These are phyloP conservation scores for Tolypocladium tropicale DNA, from an alignment of 2,329 filamentous ascomycete genomes.

Conservation along the genomic window DNA sequence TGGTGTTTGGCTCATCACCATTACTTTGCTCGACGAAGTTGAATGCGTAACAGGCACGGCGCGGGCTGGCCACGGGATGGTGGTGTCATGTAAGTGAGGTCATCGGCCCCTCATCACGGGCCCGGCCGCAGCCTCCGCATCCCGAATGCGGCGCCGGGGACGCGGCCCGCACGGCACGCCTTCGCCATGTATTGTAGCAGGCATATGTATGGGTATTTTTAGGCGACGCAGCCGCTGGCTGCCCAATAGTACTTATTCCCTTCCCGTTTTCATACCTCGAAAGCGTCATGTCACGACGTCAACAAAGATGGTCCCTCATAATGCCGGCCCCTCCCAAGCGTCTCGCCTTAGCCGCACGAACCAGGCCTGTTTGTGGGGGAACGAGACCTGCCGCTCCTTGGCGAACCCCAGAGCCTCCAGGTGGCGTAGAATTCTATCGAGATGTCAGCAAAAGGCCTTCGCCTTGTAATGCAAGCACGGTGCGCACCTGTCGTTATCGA, in stretches of 20 bases:
- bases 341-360: slow-evolving; percentile 73
- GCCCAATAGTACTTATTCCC: neutral
- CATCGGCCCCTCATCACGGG: too few relatives aligned
- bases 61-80: too few relatives aligned
- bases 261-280: neutral
- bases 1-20: too few relatives aligned
- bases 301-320: slow-evolving; percentile 23
- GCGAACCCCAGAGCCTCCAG: slow-evolving; percentile 68
- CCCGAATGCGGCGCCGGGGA: too few relatives aligned
- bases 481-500: slow-evolving; percentile 75
- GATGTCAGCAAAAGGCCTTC: neutral
- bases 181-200: too few relatives aligned
- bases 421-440: slow-evolving; percentile 34
- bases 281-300: neutral
- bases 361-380: slow-evolving; percentile 89
- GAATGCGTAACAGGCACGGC: too few relatives aligned
- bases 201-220: too few relatives aligned
- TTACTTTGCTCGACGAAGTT: too few relatives aligned
- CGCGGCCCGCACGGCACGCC: too few relatives aligned
- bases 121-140: neutral
- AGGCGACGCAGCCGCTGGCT: too few relatives aligned
- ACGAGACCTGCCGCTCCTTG: slow-evolving; percentile 75
- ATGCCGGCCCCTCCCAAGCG: slow-evolving; percentile 61
- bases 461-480: neutral
- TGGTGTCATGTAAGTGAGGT: too few relatives aligned